Evolutionary conservation across 202 grass and related monocot species (phyloP), one percentile per base, ranked within the genome.

Genomic region (Cymbopogon flexuosus): DNA sequence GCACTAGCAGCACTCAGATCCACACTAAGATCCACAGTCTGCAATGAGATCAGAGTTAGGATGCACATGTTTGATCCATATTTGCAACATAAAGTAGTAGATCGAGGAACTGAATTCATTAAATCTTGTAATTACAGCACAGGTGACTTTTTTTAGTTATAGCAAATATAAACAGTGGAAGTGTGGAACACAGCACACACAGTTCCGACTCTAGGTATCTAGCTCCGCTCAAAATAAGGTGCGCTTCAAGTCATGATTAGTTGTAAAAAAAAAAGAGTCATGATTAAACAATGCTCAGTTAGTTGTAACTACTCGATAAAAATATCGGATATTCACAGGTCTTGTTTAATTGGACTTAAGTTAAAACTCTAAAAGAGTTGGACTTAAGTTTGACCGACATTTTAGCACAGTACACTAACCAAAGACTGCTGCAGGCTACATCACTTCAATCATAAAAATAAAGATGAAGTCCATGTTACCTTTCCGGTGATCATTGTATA

Each of bases 1-100:
- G 93, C 93, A 80, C 93, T 92, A 21, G 93, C 93, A 77, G 93
- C 90, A 75, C 88, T 96, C 42, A 96, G 62, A 85, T 96, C 93
- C 47, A 96, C 90, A 8, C 72, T 96, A 64, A 96, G 93, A 85
- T 96, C 90, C 68, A 90, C 54, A 58, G 61, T 62, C 90, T 91
- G 77, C 65, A 76, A 70, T 42, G 22, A 77, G 19, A 70, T 43
- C n/a, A 24, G 3, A 86, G 45, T 83, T 75, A 83, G 59, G 23
- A 65, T 72, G 37, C 12, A n/a, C 79, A 76, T 24, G 46, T 41
- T 37, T 40, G 5, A 72, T 78, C 31, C 42, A 65, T 42, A 54
- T 41, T 54, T 71, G 30, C 19, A 41, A 10, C 4, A 84, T 63
- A 63, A 49, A 67, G 3, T 43, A 61, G 35, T 14, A 29, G 33